phyloP scores from a whole-genome alignment of 2,329 filamentous ascomycete genomes.

The Sclerotinia nivalis region DNA sequence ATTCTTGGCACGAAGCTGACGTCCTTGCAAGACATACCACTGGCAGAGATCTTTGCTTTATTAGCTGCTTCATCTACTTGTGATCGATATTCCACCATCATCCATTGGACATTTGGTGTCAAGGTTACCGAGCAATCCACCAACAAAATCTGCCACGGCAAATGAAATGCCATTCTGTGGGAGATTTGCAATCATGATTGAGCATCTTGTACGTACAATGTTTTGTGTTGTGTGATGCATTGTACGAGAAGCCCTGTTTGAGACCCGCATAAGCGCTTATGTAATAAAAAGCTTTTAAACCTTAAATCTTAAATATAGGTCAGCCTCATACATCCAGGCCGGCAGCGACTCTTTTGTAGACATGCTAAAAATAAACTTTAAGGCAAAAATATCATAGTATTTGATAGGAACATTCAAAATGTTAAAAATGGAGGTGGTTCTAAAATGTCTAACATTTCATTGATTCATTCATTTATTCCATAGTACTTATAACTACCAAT shows the following conservation, averaged over 20 bases:
- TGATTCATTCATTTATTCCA: background rate
- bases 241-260: background rate
- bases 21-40: background rate
- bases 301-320: background rate
- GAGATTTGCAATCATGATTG: background rate
- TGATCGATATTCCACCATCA: background rate
- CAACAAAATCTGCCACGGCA: background rate
- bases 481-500: background rate
- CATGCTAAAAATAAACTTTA: no score
- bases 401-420: no score
- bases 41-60: background rate
- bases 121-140: background rate
- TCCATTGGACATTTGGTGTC: background rate
- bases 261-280: slow-evolving; percentile 2
- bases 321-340: background rate
- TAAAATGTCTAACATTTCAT: background rate
- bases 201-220: slow-evolving; percentile 6
- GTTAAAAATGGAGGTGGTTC: background rate
- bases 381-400: no score
- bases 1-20: slow-evolving; percentile 2
- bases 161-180: background rate
- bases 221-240: background rate
- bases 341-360: no score
- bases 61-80: background rate
- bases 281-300: background rate